Evolutionary conservation across 371 early-diverging fungal genomes (phyloP).

Genomic region (Funneliformis caledonium): DNA sequence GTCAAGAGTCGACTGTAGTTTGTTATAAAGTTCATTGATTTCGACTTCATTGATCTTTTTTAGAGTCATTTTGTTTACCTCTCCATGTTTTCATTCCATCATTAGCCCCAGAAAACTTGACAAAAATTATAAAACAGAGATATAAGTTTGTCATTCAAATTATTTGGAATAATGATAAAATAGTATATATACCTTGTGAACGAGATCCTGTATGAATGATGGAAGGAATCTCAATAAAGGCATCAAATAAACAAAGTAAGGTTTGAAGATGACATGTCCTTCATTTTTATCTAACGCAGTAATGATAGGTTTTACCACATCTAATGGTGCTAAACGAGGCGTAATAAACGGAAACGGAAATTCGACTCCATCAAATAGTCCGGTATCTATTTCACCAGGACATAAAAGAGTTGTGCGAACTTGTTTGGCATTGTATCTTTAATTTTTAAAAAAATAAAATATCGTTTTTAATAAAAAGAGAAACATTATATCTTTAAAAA

Average conservation of each 20-base stretch:
- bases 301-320: slow-evolving; percentile 53
- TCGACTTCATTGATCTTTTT: neutral
- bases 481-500: neutral
- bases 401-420: slow-evolving; percentile 50
- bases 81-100: slow-evolving; percentile 36
- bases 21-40: too few relatives aligned
- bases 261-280: slow-evolving; percentile 50
- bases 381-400: slow-evolving; percentile 58
- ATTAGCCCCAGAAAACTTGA: neutral
- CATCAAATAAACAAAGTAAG: slow-evolving; percentile 51
- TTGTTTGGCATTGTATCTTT: slow-evolving; percentile 45
- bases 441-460: neutral
- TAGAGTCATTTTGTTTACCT: neutral
- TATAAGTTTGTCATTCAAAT: neutral
- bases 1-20: too few relatives aligned
- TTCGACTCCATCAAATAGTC: slow-evolving; percentile 58
- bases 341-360: slow-evolving; percentile 53
- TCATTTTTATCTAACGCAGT: slow-evolving; percentile 48
- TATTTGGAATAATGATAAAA: neutral
- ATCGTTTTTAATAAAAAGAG: neutral
- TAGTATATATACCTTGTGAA: slow-evolving; percentile 40
- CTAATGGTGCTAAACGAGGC: slow-evolving; percentile 49
- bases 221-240: slow-evolving; percentile 52
- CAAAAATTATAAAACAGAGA: neutral
- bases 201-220: slow-evolving; percentile 46